Percentiles rank a stretch among this genome's conserved stretches.
Conservation (phyloP, 768 basidiomycete species). For the Panus rudis region DNA sequence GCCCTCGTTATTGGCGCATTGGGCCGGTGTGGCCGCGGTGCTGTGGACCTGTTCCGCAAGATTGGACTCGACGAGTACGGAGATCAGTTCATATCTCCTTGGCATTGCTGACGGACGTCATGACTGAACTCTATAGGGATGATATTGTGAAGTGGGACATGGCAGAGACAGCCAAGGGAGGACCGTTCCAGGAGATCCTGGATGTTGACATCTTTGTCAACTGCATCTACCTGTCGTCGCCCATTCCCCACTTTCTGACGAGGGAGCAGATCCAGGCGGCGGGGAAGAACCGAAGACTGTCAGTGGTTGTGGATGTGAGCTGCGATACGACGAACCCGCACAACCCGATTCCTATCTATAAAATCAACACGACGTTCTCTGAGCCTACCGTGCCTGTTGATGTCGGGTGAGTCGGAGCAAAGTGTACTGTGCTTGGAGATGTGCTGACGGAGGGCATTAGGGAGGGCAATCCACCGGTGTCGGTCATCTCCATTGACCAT, state of each 20-base stretch:
- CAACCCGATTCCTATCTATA: constrained; percentile 96
- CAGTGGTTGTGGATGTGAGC: constrained; percentile 92
- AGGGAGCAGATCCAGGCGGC: constrained; percentile 63
- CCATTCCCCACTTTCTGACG: constrained; percentile 80
- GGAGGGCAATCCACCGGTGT: constrained; percentile 57
- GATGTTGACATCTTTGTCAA: constrained; percentile 98
- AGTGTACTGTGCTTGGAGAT: constrained; percentile 1
- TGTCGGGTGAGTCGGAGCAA: constrained; percentile 51
- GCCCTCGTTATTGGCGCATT: constrained; percentile 95
- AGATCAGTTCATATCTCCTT: constrained; percentile 1
- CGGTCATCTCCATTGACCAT: constrained; percentile 94
- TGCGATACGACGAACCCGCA: constrained; percentile 99
- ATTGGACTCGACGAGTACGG: constrained; percentile 91
- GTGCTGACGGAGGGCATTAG: constrained; percentile 28
- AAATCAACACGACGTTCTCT: constrained; percentile 87
- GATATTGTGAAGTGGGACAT: constrained; percentile 98
- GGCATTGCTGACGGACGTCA: background rate
- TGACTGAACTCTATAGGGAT: constrained; percentile 57
- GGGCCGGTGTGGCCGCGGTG: constrained; percentile 90
- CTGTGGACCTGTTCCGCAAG: constrained; percentile 92
- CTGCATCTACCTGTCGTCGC: constrained; percentile 92
- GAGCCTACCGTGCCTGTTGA: constrained; percentile 86
- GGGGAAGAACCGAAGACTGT: constrained; percentile 58
- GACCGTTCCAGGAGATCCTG: constrained; percentile 91
- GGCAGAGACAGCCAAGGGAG: constrained; percentile 93